Evolutionary conservation across 176 grass and related monocot species (phyloP).

Genomic region (Hordeum marinum): DNA sequence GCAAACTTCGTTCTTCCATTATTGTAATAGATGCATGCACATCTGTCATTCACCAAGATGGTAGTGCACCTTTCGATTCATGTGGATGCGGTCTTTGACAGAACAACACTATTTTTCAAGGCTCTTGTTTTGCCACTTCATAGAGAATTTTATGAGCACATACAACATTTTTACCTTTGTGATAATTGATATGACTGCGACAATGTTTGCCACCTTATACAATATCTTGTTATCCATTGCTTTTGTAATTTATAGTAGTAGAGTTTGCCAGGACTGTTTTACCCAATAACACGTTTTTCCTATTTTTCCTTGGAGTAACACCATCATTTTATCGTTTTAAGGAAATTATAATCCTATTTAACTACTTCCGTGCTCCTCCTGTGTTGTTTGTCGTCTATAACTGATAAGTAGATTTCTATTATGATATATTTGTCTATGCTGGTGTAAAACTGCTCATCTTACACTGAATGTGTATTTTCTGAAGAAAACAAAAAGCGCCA

Average conservation of each 20-base stretch:
- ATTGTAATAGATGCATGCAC: background rate
- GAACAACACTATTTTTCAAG: background rate
- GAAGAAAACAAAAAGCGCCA: background rate
- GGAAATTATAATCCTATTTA: background rate
- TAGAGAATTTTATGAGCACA: background rate
- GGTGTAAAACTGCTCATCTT: slow-evolving; percentile 2
- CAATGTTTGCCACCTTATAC: background rate
- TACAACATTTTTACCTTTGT: background rate
- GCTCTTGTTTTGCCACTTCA: background rate
- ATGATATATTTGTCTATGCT: background rate
- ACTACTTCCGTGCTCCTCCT: background rate
- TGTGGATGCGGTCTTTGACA: background rate
- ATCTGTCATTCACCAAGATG: background rate
- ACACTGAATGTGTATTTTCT: background rate
- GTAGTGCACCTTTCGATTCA: slow-evolving; percentile 2
- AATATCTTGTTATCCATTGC: background rate
- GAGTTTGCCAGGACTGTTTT: background rate
- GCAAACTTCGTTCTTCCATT: background rate
- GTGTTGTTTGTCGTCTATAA: background rate
- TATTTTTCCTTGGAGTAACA: background rate
- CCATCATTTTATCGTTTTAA: background rate
- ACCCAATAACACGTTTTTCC: background rate
- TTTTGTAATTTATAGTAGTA: background rate
- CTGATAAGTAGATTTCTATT: background rate
- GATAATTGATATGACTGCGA: background rate